phyloP scores from a whole-genome alignment of 2,329 filamentous ascomycete genomes.

The Epichloe gansuensis region DNA sequence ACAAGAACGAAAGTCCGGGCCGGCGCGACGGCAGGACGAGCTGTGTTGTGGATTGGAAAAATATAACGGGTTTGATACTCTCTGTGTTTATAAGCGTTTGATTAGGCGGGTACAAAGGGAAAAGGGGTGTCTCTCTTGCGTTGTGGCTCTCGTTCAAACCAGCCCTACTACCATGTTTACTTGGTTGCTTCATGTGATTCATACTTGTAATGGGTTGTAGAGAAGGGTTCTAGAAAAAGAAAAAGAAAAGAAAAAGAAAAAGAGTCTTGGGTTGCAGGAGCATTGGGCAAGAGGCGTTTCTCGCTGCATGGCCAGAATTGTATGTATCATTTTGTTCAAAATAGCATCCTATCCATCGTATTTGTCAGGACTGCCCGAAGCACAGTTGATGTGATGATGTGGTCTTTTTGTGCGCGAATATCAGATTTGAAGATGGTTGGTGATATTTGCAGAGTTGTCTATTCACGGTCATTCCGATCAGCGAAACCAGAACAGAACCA shows the following conservation, averaged over 20 bases:
- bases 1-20: no score
- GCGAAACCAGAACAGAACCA: no score
- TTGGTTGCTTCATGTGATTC: neutral
- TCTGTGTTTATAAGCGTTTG: neutral
- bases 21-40: no score
- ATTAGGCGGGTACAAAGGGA: neutral
- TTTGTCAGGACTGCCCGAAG: no score
- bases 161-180: neutral
- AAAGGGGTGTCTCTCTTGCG: neutral
- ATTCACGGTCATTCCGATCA: no score
- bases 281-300: conserved; percentile 2
- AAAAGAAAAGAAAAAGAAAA: no score
- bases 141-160: neutral
- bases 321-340: neutral
- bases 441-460: no score
- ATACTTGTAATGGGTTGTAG: neutral
- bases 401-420: no score
- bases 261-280: neutral
- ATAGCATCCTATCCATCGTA: neutral
- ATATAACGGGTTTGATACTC: neutral
- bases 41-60: no score
- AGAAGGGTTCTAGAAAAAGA: neutral
- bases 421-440: no score
- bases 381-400: no score
- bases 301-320: neutral